Evolutionary conservation across 208 protist genomes (phyloP), one percentile per base, ranked within the genome.

Genomic region (Trypanosoma theileri): DNA sequence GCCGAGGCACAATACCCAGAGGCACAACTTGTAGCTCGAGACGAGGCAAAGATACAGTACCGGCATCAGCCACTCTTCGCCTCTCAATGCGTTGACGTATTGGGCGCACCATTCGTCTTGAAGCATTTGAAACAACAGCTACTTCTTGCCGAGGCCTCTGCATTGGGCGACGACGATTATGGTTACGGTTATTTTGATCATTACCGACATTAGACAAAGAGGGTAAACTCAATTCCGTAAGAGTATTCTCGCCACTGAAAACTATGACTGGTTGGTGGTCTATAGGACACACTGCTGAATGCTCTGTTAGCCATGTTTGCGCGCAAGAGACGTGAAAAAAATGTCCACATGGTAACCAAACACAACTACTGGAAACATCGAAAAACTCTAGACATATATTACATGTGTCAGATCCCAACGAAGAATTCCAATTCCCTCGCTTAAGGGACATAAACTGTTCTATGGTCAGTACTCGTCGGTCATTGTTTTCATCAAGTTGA

Each of bases 301-400:
- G 77, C 51, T 84, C 74, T 46, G 90, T 92, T 13, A 91, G 56
- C 90, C 90, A 95, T 62, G 31, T 71, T 53, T 67, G 48, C 1
- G 80, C 86, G 66, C 90, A 95, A 0, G 17, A 42, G 17, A 66
- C 42, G 64, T 95, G 90, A 58, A 95, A 85, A 71, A 79, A 67
- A 76, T 95, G 90, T 13, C 80, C 79, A 65, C 90, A 95, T 41
- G 75, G 59, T 66, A 95, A 67, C 55, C 72, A 70, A 24, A 91
- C 82, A 60, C 74, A 87, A 50, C 21, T 26, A 50, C 76, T 75
- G n/a, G 59, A 69, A 0, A 21, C 26, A 26, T 58, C 62, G 69
- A 84, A 91, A 6, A 19, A 17, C 7, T 85, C 69, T 41, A 92
- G 71, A 66, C 89, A 95, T 61, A 95, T 78, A 22, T 77, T 46